Evolutionary conservation across 768 basidiomycete genomes (phyloP).

Genomic region (Phlebiopsis flavidoalba): DNA sequence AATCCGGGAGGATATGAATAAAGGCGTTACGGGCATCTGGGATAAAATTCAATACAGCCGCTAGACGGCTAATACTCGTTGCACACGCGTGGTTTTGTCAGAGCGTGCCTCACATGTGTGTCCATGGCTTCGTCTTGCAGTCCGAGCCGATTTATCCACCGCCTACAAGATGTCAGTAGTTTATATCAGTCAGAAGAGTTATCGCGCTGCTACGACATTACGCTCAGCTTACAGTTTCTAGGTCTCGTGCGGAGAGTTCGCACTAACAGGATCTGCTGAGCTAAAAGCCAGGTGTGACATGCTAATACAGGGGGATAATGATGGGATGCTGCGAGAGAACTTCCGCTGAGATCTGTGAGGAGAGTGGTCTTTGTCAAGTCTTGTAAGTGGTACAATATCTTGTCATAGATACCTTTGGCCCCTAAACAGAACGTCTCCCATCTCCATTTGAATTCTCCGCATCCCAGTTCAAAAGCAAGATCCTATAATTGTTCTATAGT

Average conservation of each 20-base stretch:
- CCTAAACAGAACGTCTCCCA: slow-evolving; percentile 72
- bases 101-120: slow-evolving; percentile 66
- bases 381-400: background rate
- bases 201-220: slow-evolving; percentile 5
- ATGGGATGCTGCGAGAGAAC: slow-evolving; percentile 76
- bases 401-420: slow-evolving; percentile 35
- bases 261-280: slow-evolving; percentile 50
- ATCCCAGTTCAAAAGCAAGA: slow-evolving; percentile 56
- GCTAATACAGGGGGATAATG: slow-evolving; percentile 69
- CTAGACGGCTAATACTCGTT: slow-evolving; percentile 63
- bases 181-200: no score
- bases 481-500: slow-evolving; percentile 43
- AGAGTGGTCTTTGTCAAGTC: background rate
- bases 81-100: slow-evolving; percentile 66
- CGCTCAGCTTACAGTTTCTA: slow-evolving; percentile 55
- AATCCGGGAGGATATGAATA: slow-evolving; percentile 4
- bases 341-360: slow-evolving; percentile 46
- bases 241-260: slow-evolving; percentile 49
- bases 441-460: slow-evolving; percentile 64
- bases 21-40: slow-evolving; percentile 58
- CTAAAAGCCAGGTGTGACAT: slow-evolving; percentile 63
- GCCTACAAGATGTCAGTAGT: slow-evolving; percentile 34
- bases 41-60: slow-evolving; percentile 65
- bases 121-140: slow-evolving; percentile 63
- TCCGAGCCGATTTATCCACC: slow-evolving; percentile 65